phyloP scores from a whole-genome alignment of 176 grass and related monocot genomes.

The Alloteropsis semialata region DNA sequence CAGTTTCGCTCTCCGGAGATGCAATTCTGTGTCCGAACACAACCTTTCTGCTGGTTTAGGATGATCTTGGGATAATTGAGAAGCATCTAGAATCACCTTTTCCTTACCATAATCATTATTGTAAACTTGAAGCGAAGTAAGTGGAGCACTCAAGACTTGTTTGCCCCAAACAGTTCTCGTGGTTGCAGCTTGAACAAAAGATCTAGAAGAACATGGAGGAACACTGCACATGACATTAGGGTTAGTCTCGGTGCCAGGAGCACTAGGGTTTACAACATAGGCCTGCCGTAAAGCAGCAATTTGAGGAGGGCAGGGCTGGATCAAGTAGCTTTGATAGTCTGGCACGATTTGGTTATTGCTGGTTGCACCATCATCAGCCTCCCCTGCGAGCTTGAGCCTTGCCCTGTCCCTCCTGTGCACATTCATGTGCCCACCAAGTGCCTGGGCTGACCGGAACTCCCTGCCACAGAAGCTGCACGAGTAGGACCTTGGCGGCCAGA shows the following conservation, averaged over 20 bases:
- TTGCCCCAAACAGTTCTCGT: constrained; percentile 41
- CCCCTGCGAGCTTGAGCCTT: constrained; percentile 34
- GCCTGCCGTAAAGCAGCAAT: constrained; percentile 35
- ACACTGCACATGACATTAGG: constrained; percentile 51
- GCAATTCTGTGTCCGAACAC: constrained; percentile 11
- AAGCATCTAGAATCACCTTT: background rate
- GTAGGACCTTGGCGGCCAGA: constrained; percentile 67
- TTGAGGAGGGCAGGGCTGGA: constrained; percentile 8
- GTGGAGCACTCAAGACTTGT: constrained; percentile 26
- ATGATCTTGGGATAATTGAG: constrained; percentile 26
- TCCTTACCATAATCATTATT: constrained; percentile 16
- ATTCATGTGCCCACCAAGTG: constrained; percentile 76
- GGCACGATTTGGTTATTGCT: constrained; percentile 6
- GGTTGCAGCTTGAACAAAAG: constrained; percentile 14
- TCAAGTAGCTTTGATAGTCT: constrained; percentile 1
- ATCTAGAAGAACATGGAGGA: constrained; percentile 20
- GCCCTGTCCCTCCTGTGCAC: constrained; percentile 62
- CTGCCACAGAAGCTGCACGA: constrained; percentile 62
- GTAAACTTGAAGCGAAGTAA: background rate
- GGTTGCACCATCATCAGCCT: background rate
- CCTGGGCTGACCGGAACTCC: constrained; percentile 65
- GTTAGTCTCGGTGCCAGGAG: constrained; percentile 20
- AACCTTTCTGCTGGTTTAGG: background rate
- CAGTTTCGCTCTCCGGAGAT: constrained; percentile 13
- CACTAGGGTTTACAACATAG: constrained; percentile 38